These are phyloP conservation scores for Claviceps quebecensis DNA, from an alignment of 2,329 filamentous ascomycete genomes.

Conservation along the genomic window DNA sequence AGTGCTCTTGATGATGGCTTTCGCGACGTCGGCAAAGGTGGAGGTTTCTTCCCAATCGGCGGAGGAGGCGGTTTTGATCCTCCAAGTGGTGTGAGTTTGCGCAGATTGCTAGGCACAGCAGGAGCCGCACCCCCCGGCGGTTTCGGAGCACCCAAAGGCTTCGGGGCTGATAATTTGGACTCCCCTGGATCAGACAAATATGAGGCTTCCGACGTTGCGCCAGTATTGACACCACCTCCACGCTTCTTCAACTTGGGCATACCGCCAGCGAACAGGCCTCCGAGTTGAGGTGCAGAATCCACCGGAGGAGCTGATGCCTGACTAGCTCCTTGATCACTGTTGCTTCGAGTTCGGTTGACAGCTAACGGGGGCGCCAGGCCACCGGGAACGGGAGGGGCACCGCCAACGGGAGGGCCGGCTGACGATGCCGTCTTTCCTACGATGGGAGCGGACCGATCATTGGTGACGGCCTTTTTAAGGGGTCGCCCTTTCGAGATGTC, in stretches of 20 bases:
- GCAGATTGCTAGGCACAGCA: constrained; percentile 40
- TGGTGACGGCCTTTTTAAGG: constrained; percentile 77
- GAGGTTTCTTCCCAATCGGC: constrained; percentile 62
- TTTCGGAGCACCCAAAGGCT: constrained; percentile 42
- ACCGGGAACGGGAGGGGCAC: constrained; percentile 63
- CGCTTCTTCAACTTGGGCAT: constrained; percentile 91
- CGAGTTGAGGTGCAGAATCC: constrained; percentile 60
- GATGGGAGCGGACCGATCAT: constrained; percentile 77
- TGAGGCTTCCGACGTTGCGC: constrained; percentile 42
- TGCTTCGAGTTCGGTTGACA: constrained; percentile 61
- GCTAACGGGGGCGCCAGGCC: constrained; percentile 61
- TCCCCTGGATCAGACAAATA: constrained; percentile 66
- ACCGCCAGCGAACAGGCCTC: constrained; percentile 77
- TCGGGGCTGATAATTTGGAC: constrained; percentile 18
- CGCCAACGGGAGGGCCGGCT: constrained; percentile 49
- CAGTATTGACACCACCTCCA: constrained; percentile 66
- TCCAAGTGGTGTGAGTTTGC: constrained; percentile 37
- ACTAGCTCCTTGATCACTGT: constrained; percentile 56
- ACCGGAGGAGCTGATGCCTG: constrained; percentile 26
- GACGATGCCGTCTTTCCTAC: constrained; percentile 27
- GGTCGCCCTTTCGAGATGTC: constrained; percentile 73
- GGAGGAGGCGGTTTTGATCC: constrained; percentile 46
- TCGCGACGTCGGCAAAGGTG: constrained; percentile 45
- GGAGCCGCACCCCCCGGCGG: constrained; percentile 47
- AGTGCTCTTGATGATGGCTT: constrained; percentile 34